phyloP scores from a whole-genome alignment of 2,329 filamentous ascomycete genomes.

The Leptodontidium sp. region DNA sequence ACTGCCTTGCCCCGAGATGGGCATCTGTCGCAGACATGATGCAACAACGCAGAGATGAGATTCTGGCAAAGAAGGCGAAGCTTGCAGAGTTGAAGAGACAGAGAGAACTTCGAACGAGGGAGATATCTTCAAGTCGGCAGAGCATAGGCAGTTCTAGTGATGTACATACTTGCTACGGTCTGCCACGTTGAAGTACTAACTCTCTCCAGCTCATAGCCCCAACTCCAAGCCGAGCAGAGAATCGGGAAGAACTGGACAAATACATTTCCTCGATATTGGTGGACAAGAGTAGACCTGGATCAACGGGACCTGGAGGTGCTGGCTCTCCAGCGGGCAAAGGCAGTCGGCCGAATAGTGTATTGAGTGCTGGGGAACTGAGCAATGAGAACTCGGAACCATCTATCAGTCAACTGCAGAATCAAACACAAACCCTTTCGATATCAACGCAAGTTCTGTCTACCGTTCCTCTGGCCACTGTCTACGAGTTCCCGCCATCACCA shows the following conservation, averaged over 20 bases:
- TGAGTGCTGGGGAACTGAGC: slow-evolving; percentile 83
- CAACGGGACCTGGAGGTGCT: slow-evolving; percentile 68
- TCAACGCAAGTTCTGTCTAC: slow-evolving; percentile 74
- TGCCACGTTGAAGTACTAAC: slow-evolving; percentile 43
- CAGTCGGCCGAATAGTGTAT: slow-evolving; percentile 85
- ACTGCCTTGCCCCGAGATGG: slow-evolving; percentile 37
- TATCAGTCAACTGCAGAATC: slow-evolving; percentile 49
- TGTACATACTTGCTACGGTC: slow-evolving; percentile 58
- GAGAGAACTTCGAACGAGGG: slow-evolving; percentile 81
- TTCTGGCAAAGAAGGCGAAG: slow-evolving; percentile 95
- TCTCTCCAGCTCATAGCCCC: slow-evolving; percentile 70
- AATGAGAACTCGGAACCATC: slow-evolving; percentile 72
- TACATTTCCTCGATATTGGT: slow-evolving; percentile 86
- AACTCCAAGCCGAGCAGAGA: slow-evolving; percentile 72
- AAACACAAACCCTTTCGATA: slow-evolving; percentile 52
- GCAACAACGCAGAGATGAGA: slow-evolving; percentile 90
- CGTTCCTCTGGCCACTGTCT: slow-evolving; percentile 76
- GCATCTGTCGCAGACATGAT: slow-evolving; percentile 52
- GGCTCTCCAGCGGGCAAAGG: slow-evolving; percentile 72
- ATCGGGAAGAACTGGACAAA: slow-evolving; percentile 80
- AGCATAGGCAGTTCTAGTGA: slow-evolving; percentile 75
- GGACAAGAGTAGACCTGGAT: slow-evolving; percentile 74
- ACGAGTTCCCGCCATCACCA: slow-evolving; percentile 79
- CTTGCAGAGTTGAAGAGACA: slow-evolving; percentile 95
- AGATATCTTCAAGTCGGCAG: slow-evolving; percentile 74